These are phyloP conservation scores for Gracilariopsis chorda DNA, from an alignment of 23 red algal species.

Conservation along the genomic window DNA sequence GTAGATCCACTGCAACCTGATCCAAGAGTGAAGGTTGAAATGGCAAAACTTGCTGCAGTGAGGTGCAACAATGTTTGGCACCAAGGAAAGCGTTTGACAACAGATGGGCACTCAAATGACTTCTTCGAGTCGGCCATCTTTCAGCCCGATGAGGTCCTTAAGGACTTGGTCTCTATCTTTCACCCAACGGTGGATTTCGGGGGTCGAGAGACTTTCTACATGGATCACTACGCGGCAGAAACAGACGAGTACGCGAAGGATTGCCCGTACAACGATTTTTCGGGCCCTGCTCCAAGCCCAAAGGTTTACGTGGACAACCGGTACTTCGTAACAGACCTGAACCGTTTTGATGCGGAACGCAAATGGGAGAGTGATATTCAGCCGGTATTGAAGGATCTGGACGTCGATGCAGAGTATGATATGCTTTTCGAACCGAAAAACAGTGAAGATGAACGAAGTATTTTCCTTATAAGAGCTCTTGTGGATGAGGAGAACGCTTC, in stretches of 20 bases:
- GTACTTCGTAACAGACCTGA: not conserved
- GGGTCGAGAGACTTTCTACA: conserved; percentile 7
- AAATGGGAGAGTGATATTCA: not conserved
- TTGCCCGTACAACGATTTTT: conserved; percentile 35
- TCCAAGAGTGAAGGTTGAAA: not conserved
- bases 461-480: not conserved
- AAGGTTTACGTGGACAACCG: not conserved
- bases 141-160: conserved; percentile 43
- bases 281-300: not conserved
- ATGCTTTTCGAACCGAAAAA: not conserved
- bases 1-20: not conserved
- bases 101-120: not conserved
- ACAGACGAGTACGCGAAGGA: not conserved
- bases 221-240: not conserved
- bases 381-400: not conserved
- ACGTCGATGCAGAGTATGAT: not conserved
- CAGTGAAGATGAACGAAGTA: not conserved
- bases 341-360: conserved; percentile 35
- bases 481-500: not conserved
- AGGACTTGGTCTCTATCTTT: conserved; percentile 56
- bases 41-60: not conserved
- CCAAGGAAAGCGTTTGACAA: not conserved
- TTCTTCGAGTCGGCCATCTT: conserved; percentile 49
- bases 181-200: conserved; percentile 43
- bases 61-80: conserved; percentile 51